Evolutionary conservation across 139 green algal genomes (phyloP).

Genomic region (Chlamydomonas sp.): DNA sequence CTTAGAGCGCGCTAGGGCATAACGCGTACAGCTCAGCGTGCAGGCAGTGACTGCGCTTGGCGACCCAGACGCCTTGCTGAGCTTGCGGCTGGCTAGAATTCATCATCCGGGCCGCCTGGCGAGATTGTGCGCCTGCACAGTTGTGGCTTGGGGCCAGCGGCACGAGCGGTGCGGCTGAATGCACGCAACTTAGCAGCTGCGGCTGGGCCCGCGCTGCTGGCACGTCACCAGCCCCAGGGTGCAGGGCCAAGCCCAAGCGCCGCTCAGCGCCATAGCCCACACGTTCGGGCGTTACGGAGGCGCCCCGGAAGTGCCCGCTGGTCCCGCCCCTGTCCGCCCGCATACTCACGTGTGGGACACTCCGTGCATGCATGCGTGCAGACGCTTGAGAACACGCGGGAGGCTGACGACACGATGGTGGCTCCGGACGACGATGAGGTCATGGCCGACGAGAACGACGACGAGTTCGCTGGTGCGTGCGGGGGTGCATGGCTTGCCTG

Average conservation of each 20-base stretch:
- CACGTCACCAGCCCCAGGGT: too few relatives aligned
- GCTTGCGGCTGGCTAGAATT: too few relatives aligned
- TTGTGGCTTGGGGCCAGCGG: too few relatives aligned
- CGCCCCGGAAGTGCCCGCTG: neutral
- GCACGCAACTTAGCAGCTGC: too few relatives aligned
- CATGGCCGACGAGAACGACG: conserved; percentile 79
- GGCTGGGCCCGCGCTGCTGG: too few relatives aligned
- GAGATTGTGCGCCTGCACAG: too few relatives aligned
- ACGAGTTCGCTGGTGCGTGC: conserved; percentile 88
- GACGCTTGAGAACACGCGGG: conserved; percentile 93
- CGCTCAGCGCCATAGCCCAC: neutral
- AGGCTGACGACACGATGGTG: conserved; percentile 87
- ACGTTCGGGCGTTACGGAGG: neutral
- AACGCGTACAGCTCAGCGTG: neutral
- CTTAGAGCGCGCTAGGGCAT: neutral
- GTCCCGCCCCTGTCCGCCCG: neutral
- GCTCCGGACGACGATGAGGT: conserved; percentile 84
- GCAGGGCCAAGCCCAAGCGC: too few relatives aligned
- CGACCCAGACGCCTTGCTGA: too few relatives aligned
- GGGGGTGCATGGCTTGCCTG: neutral
- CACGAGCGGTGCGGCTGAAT: too few relatives aligned
- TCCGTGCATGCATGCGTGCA: conserved; percentile 15
- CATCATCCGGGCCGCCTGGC: too few relatives aligned
- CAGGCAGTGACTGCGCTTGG: neutral
- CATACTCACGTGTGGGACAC: neutral